phyloP scores from a whole-genome alignment of 148 eudicot species.

The Silene conica region DNA sequence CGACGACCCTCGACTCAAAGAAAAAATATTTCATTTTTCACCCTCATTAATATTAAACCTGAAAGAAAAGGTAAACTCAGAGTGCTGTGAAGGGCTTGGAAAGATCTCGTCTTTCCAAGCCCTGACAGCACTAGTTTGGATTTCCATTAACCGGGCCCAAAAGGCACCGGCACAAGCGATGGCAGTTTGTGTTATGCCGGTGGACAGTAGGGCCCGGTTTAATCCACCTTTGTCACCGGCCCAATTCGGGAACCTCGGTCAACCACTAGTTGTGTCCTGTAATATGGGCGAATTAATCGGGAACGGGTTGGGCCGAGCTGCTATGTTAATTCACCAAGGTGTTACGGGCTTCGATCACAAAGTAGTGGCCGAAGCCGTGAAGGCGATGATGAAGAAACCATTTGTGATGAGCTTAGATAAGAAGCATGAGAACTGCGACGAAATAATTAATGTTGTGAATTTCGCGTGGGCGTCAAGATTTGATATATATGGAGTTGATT shows the following conservation, averaged over 20 bases:
- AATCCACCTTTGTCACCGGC: conserved; percentile 45
- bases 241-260: conserved; percentile 56
- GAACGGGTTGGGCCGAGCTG: conserved; percentile 37
- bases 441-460: conserved; percentile 28
- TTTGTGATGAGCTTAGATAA: conserved; percentile 22
- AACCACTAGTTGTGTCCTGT: conserved; percentile 14
- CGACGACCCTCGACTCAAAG: background rate
- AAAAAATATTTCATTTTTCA: conserved; percentile 18
- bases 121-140: conserved; percentile 58
- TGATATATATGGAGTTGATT: conserved; percentile 63
- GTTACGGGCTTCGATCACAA: conserved; percentile 43
- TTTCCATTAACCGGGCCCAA: conserved; percentile 60
- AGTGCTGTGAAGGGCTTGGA: background rate
- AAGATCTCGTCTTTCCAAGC: conserved; percentile 51
- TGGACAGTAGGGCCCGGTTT: conserved; percentile 52
- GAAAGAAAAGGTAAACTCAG: conserved; percentile 24
- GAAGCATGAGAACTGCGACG: background rate
- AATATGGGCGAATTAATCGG: conserved; percentile 41
- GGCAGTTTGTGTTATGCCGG: conserved; percentile 19
- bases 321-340: conserved; percentile 25
- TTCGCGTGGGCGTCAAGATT: conserved; percentile 68
- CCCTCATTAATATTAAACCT: conserved; percentile 12
- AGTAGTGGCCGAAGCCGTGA: background rate
- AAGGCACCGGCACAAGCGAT: conserved; percentile 27
- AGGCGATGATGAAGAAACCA: background rate